phyloP scores from a whole-genome alignment of 768 basidiomycete genomes.

The Phylloporus rhodoxanthus region DNA sequence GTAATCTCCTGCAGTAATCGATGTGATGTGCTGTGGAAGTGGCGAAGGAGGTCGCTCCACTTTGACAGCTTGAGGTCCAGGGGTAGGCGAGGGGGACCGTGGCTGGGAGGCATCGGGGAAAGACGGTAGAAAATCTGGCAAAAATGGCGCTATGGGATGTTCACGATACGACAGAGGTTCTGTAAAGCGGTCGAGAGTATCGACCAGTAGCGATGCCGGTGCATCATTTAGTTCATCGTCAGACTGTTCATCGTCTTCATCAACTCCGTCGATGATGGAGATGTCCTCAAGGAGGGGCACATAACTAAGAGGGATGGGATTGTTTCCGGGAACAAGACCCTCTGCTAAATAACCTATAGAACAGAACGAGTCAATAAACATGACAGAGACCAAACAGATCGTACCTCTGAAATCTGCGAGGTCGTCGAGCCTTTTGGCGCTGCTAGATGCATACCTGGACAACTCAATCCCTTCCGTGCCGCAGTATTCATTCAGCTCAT shows the following conservation, averaged over 20 bases:
- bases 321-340: slow-evolving; percentile 52
- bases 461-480: slow-evolving; percentile 64
- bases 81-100: slow-evolving; percentile 34
- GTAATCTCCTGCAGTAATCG: slow-evolving; percentile 56
- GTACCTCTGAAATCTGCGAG: slow-evolving; percentile 67
- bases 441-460: slow-evolving; percentile 59
- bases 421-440: slow-evolving; percentile 63
- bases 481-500: slow-evolving; percentile 65
- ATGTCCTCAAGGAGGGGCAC: slow-evolving; percentile 29
- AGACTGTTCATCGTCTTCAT: slow-evolving; percentile 28
- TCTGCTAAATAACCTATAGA: slow-evolving; percentile 53
- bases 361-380: slow-evolving; percentile 17
- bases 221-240: slow-evolving; percentile 26
- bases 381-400: slow-evolving; percentile 22
- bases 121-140: slow-evolving; percentile 32
- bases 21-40: slow-evolving; percentile 38
- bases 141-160: slow-evolving; percentile 28
- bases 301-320: slow-evolving; percentile 50
- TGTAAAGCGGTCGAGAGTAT: slow-evolving; percentile 19
- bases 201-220: neutral
- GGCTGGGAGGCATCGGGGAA: slow-evolving; percentile 28
- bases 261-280: slow-evolving; percentile 10
- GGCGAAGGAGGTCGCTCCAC: slow-evolving; percentile 34
- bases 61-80: slow-evolving; percentile 29
- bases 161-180: slow-evolving; percentile 27